Base-by-base conservation (phyloP, 2,329 filamentous ascomycete species). In the Trichoderma arundinaceum region DNA sequence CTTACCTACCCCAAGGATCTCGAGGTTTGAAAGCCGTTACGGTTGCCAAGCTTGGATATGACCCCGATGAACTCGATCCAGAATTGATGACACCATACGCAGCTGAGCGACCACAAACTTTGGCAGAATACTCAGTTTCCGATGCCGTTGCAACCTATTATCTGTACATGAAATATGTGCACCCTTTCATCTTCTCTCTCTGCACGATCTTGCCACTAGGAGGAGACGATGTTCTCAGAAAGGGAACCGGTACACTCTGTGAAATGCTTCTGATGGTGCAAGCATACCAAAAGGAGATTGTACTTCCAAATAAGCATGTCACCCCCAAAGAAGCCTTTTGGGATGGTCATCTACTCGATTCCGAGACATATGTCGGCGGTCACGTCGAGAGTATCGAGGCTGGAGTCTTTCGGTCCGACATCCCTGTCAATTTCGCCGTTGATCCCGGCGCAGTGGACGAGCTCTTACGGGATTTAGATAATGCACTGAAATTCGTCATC, bases 151-250 rank as follows among this genome's bases (percentile, higher is more conserved):
- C 95, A 22, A 99, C 95, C 0, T 99, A 99, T 77, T 99, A 99
- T 75, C 82, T 99, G 68, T 99, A 99, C 84, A 99, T 99, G 96
- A 99, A 99, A 89, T 99, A 99, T 77, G 92, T 99, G n/a, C 95
- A 99, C 77, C 95, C 95, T 3, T 99, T 99, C 82, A 95, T 99
- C 76, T 99, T 99, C 84, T 98, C 96, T 1, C 83, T 99, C 0
- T 99, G 95, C 79, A 99, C 94, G 1, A 97, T 99, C 80, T 84
- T 99, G 76, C 95, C 95, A 0, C 84, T 99, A 1, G 92, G 92
- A 51, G 92, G 94, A 39, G 94, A 99, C 73, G 95, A 98, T 74
- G 92, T 94, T 1, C 78, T 98, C 72, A 88, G 95, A 71, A 99
- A 99, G 77, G 95, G 95, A 75, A 99, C 95, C 0, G 95, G 95